Evolutionary conservation across 73 alveolate species (phyloP).

Genomic region (Stentor coeruleus): DNA sequence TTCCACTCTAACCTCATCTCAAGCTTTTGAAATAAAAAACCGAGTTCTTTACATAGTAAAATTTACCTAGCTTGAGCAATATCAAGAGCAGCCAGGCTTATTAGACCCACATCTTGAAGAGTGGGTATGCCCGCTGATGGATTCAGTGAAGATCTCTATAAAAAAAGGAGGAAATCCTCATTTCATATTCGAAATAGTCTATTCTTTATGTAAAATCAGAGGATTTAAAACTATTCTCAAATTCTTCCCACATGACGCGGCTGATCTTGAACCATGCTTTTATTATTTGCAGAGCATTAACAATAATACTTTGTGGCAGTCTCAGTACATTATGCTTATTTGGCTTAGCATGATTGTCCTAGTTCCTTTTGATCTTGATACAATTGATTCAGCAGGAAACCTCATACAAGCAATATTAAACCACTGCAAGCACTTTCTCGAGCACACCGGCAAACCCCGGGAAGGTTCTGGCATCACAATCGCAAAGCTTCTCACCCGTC

Average conservation of each 20-base stretch:
- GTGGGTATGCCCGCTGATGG: conserved; percentile 63
- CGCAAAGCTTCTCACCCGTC: conserved; percentile 70
- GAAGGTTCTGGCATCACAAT: conserved; percentile 60
- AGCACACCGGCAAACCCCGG: conserved; percentile 51
- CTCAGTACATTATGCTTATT: conserved; percentile 77
- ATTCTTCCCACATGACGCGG: conserved; percentile 95
- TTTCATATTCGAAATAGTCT: conserved; percentile 60
- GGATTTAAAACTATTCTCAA: conserved; percentile 81
- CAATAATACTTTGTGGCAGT: conserved; percentile 67
- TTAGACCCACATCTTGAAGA: conserved; percentile 73
- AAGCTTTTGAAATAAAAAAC: conserved; percentile 30
- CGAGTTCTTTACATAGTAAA: conserved; percentile 45
- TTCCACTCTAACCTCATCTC: conserved; percentile 28
- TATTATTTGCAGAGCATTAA: conserved; percentile 58
- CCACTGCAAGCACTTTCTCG: conserved; percentile 35
- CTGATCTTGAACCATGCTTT: conserved; percentile 89
- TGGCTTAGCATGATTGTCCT: conserved; percentile 94
- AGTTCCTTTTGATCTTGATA: conserved; percentile 96
- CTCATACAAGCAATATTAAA: conserved; percentile 45
- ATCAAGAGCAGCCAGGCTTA: conserved; percentile 83
- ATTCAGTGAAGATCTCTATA: conserved; percentile 40
- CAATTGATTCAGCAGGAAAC: conserved; percentile 73
- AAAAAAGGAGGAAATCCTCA: conserved; percentile 41
- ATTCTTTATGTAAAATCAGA: conserved; percentile 82
- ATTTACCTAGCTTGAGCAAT: conserved; percentile 43